phyloP scores from a whole-genome alignment of 345 rosid genomes.

The Passiflora organensis region DNA sequence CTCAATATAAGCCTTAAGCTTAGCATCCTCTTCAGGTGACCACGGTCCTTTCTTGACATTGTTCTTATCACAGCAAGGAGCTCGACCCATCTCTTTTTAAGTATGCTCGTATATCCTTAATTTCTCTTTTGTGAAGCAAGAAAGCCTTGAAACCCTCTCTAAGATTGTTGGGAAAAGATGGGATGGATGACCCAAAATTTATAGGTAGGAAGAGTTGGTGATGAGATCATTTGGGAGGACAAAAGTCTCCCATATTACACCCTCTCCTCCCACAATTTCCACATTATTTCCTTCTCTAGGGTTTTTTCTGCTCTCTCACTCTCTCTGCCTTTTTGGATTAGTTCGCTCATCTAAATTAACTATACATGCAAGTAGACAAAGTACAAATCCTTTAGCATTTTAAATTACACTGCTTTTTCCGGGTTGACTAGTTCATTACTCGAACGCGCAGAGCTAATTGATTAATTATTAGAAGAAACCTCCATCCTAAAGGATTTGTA shows the following conservation, averaged over 20 bases:
- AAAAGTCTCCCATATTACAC: conserved; percentile 34
- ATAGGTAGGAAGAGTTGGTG: conserved; percentile 37
- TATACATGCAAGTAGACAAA: conserved; percentile 30
- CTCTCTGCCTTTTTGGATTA: conserved; percentile 64
- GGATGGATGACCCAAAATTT: conserved; percentile 32
- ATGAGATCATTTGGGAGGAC: conserved; percentile 26
- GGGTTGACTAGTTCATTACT: conserved; percentile 28
- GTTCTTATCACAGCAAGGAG: conserved; percentile 94
- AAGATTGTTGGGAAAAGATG: conserved; percentile 19
- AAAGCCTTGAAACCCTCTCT: neutral
- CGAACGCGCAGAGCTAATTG: conserved; percentile 13
- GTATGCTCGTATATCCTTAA: neutral
- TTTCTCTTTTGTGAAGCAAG: conserved; percentile 14
- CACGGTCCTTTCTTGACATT: conserved; percentile 96
- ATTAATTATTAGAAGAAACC: conserved; percentile 24
- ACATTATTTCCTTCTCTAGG: conserved; percentile 28
- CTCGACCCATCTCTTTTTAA: conserved; percentile 64
- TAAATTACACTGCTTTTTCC: conserved; percentile 31
- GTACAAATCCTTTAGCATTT: conserved; percentile 15
- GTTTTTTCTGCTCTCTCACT: conserved; percentile 11
- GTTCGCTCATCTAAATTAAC: conserved; percentile 37
- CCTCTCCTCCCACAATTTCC: conserved; percentile 32
- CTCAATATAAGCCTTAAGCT: conserved; percentile 85
- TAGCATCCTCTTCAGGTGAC: conserved; percentile 95
- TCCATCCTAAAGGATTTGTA: conserved; percentile 21